Evolutionary conservation across 176 grass and related monocot genomes (phyloP).

Genomic region (Oryza officinalis): DNA sequence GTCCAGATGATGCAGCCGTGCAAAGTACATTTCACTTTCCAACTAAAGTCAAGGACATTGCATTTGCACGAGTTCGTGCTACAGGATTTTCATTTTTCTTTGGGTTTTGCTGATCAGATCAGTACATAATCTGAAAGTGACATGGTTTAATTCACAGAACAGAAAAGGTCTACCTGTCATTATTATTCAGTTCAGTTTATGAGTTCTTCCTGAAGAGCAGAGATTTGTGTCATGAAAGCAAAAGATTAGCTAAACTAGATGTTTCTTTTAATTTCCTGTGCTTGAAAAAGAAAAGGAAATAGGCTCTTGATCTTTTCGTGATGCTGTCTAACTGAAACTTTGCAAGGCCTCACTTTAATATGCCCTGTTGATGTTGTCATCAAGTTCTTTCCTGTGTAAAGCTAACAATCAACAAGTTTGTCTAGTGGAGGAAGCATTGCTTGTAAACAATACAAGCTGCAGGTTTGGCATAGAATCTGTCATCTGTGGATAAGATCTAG

Average conservation of each 20-base stretch:
- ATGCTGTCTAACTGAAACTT: neutral
- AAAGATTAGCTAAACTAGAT: neutral
- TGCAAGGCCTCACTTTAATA: neutral
- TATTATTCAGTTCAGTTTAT: neutral
- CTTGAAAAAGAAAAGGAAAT: neutral
- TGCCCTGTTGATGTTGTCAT: neutral
- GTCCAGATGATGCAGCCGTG: neutral
- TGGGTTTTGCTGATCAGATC: neutral
- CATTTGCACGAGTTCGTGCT: conserved; percentile 6
- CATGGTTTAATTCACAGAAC: neutral
- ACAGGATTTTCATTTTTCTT: neutral
- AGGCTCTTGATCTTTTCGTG: neutral
- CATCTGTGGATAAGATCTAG: conserved; percentile 40
- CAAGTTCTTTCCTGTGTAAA: neutral
- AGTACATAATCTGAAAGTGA: neutral
- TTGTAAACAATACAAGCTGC: conserved; percentile 17
- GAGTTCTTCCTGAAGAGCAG: neutral
- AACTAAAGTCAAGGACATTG: neutral
- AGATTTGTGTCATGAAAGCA: neutral
- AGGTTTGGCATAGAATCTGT: conserved; percentile 25
- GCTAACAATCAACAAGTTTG: neutral
- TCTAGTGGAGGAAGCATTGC: neutral
- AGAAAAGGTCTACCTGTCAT: neutral
- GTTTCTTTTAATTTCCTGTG: no score
- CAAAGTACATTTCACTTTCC: conserved; percentile 4